Evolutionary conservation across 2,329 filamentous ascomycete species (phyloP), one percentile per base, ranked within the genome.

Genomic region (Furcasterigmium sp.): DNA sequence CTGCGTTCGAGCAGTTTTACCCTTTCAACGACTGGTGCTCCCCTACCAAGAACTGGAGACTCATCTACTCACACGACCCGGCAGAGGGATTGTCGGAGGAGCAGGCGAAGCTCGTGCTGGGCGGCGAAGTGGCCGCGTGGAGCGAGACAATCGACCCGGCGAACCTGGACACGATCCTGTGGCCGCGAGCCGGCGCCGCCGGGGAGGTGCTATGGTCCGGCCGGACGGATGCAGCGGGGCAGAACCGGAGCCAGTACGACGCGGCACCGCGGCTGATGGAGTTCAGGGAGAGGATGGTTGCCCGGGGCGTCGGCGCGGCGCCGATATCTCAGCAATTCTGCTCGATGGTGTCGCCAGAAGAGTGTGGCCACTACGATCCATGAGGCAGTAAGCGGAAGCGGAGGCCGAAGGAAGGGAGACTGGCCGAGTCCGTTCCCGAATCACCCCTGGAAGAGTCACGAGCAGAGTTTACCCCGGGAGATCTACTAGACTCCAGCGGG

Each of bases 201-300:
- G 86, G 77, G 20, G 89, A 94, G 66, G 80, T 91, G 1, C 72
- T 91, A 37, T 95, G 89, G 89, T 86, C 80, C 32, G 87, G 87
- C 41, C 66, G 75, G 43, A 75, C 76, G 46, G 85, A 91, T 56
- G 73, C 69, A 3, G 60, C 70, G 14, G 85, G 86, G 2, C 64
- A 76, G 57, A 89, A 89, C 62, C 70, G 87, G 41, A 85, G 79
- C 48, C 84, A 87, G 67, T 67, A 86, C 45, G 78, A 82, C 29
- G 86, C 85, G 9, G 75, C 75, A 35, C 84, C 84, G 11, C 69
- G 89, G 39, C 63, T 94, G 56, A 78, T 78, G 37, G 85, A 90
- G 68, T 80, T 87, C 73, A 75, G 88, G 40, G 87, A 93, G 72
- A 70, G 87, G 29, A 69, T 94, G 68, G 75, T 91, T 20, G 75